A percentile compares a stretch with the other conserved stretches of the same genome.
These are phyloP conservation scores for Geum urbanum DNA, from an alignment of 306 rosid genomes.

Conservation along the genomic window DNA sequence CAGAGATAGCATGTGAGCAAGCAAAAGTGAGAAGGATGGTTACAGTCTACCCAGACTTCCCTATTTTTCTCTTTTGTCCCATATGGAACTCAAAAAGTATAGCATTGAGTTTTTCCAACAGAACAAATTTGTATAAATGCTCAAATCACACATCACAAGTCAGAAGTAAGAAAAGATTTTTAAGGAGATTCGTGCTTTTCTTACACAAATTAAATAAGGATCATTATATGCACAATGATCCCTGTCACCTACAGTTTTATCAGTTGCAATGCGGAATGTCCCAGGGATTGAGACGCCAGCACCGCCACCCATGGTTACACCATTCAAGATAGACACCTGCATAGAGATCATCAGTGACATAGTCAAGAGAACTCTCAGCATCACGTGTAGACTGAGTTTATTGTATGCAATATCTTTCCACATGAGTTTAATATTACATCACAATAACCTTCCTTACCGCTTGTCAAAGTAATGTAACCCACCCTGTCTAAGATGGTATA, in stretches of 20 bases:
- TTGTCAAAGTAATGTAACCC: background rate
- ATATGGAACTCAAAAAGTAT: background rate
- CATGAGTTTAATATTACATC: background rate
- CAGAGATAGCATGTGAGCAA: background rate
- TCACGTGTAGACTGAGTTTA: background rate
- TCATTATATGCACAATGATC: background rate
- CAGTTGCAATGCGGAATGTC: conserved; percentile 76
- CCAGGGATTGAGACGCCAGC: conserved; percentile 92
- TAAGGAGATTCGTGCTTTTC: background rate
- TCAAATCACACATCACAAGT: background rate
- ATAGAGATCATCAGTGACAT: conserved; percentile 20
- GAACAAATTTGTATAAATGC: background rate
- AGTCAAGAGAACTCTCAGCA: background rate
- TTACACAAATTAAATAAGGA: background rate
- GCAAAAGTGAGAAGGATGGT: background rate
- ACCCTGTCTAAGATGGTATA: background rate
- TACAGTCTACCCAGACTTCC: background rate
- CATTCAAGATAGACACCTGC: conserved; percentile 88
- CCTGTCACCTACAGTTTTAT: conserved; percentile 65
- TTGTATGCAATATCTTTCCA: background rate
- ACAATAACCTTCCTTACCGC: background rate
- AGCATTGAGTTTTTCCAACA: background rate
- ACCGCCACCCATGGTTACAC: conserved; percentile 97
- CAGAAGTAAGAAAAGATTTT: background rate
- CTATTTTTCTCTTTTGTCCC: background rate